phyloP scores from a whole-genome alignment of 2,329 filamentous ascomycete species.

The Penicillium italicum region DNA sequence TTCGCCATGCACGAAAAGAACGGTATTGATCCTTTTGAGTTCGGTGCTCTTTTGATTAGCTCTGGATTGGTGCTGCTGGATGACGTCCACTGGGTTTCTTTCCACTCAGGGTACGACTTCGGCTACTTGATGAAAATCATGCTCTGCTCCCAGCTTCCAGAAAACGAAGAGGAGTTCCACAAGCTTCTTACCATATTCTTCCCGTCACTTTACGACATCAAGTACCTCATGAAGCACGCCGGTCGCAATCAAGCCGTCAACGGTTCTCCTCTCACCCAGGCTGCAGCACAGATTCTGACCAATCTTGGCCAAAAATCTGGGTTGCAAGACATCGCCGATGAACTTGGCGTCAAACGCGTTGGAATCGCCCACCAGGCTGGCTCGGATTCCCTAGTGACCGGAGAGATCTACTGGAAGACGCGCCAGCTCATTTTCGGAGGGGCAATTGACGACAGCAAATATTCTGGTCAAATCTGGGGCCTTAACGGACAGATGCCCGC shows the following conservation, averaged over 20 bases:
- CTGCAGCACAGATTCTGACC: constrained; percentile 69
- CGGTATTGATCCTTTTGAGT: constrained; percentile 85
- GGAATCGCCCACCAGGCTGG: constrained; percentile 89
- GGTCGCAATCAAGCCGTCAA: constrained; percentile 66
- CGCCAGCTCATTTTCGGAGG: constrained; percentile 82
- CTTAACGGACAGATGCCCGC: constrained; percentile 68
- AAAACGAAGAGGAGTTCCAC: constrained; percentile 86
- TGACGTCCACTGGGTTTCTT: constrained; percentile 92
- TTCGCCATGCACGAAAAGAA: constrained; percentile 79
- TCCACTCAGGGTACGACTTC: constrained; percentile 98
- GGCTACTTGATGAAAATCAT: constrained; percentile 95
- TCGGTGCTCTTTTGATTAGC: constrained; percentile 83
- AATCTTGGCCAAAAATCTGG: constrained; percentile 88
- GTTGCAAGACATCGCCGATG: constrained; percentile 88
- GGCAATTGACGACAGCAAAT: constrained; percentile 70
- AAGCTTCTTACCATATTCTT: constrained; percentile 88
- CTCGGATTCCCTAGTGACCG: constrained; percentile 88
- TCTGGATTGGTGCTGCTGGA: constrained; percentile 86
- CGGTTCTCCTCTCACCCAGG: constrained; percentile 60
- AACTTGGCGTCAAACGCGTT: constrained; percentile 82
- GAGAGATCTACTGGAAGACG: constrained; percentile 92
- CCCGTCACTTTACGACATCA: constrained; percentile 90
- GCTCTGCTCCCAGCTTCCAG: constrained; percentile 74
- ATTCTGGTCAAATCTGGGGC: constrained; percentile 89
- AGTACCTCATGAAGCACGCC: constrained; percentile 91